These are phyloP conservation scores for Nowakowskiella sp. DNA, from an alignment of 192 early-diverging fungal genomes.

Conservation along the genomic window DNA sequence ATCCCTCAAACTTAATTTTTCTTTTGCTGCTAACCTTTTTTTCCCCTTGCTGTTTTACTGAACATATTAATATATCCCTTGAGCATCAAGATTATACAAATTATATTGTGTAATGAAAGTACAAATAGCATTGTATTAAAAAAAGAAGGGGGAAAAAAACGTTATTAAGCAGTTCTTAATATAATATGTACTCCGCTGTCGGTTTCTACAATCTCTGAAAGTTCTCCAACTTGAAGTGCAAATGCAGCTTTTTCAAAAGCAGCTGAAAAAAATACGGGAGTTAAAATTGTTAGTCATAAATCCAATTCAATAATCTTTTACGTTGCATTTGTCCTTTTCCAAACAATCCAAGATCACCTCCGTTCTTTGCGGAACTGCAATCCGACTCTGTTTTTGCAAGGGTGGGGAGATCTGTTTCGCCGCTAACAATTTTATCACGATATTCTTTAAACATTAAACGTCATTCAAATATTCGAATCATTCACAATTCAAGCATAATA, in stretches of 20 bases:
- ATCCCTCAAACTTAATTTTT: too few relatives aligned
- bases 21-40: too few relatives aligned
- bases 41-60: too few relatives aligned
- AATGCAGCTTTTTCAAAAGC: constrained; percentile 86
- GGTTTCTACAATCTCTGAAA: constrained; percentile 72
- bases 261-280: constrained; percentile 17
- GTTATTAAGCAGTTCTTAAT: constrained; percentile 77
- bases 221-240: constrained; percentile 72
- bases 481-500: neutral
- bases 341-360: constrained; percentile 87
- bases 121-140: too few relatives aligned
- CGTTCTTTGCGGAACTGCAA: constrained; percentile 81
- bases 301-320: constrained; percentile 8
- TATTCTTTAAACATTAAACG: constrained; percentile 29
- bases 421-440: constrained; percentile 53
- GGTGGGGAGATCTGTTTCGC: constrained; percentile 53
- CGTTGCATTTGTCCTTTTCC: constrained; percentile 83
- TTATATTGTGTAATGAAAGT: too few relatives aligned
- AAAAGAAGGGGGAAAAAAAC: too few relatives aligned
- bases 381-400: constrained; percentile 77
- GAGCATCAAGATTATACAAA: too few relatives aligned
- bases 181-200: constrained; percentile 94
- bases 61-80: too few relatives aligned
- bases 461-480: neutral
- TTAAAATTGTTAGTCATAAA: constrained; percentile 2